Base-by-base conservation (phyloP, 345 rosid species). In the Lepidium sativum region DNA sequence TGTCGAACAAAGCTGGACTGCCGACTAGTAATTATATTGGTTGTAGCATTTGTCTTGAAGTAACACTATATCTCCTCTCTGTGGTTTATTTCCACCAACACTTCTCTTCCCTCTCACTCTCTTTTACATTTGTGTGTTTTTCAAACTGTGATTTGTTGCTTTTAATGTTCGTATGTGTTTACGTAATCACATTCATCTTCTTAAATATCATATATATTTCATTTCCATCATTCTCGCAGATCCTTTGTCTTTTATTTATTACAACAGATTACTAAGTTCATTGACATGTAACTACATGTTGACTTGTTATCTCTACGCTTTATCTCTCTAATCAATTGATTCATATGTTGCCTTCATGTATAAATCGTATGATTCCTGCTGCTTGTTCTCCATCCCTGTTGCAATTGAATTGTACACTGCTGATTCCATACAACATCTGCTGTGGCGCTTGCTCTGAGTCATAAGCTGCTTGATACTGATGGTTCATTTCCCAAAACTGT, bases 1-100 rank as follows among this genome's bases (percentile, higher is more conserved):
- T 48, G 96, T 88, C 2, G 94, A 88, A 81, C 96, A 88, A 79
- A 86, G 96, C 75, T 86, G 96, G 98, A 91, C 94, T 41, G 94
- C 97, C 7, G 97, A 91, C 67, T 91, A 74, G 37, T 67, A 60
- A 25, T 31, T 32, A 57, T 65, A 51, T 9, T 69, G 6, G 11
- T 33, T 35, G 60, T 71, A 59, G 25, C 66, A 49, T 34, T 64
- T 51, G 53, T 38, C 53, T 41, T 39, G 31, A 47, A 34, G 57
- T 35, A 56, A 45, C 63, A 44, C 20, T 13, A 57, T 45, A 45
- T 57, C 13, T 25, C 50, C 7, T 48, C 45, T 48, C 65, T 54
- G 57, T 65, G 29, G 29, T 72, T 42, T 59, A 55, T n/a, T 66
- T 72, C 39, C 43, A 34, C 41, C 54, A 42, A 23, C 49, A 15